phyloP scores from a whole-genome alignment of 192 early-diverging fungal species.

The Coemansia sp. region DNA sequence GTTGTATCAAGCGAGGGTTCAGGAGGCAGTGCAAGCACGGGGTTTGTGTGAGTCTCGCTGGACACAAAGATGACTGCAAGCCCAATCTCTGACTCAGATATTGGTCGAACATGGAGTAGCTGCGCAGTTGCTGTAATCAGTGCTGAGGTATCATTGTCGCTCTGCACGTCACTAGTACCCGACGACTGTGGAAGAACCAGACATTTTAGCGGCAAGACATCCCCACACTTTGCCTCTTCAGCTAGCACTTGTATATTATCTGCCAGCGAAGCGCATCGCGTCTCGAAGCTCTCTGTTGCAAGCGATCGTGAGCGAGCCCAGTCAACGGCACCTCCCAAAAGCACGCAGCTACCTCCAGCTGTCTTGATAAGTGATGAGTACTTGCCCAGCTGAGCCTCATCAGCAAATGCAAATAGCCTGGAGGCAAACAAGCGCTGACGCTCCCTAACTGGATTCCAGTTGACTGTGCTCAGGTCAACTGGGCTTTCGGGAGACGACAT shows the following conservation, averaged over 20 bases:
- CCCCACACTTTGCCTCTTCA: neutral
- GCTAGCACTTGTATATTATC: neutral
- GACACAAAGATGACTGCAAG: constrained; percentile 35
- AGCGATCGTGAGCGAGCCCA: neutral
- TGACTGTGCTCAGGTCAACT: constrained; percentile 17
- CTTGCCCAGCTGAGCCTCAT: constrained; percentile 16
- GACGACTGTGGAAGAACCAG: constrained; percentile 16
- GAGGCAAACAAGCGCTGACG: constrained; percentile 21
- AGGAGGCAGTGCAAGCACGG: neutral
- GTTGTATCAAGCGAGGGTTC: neutral
- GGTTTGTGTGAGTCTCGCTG: constrained; percentile 25
- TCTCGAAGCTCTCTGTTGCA: neutral
- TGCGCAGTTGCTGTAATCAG: constrained; percentile 12
- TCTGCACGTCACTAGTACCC: neutral
- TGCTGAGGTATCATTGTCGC: neutral
- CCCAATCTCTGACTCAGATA: constrained; percentile 43
- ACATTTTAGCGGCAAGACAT: neutral
- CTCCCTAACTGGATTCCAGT: constrained; percentile 11
- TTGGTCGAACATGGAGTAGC: constrained; percentile 10
- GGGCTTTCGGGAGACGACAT: constrained; percentile 14
- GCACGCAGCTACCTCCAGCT: constrained; percentile 11
- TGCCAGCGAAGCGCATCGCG: neutral
- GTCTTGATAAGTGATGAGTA: constrained; percentile 11
- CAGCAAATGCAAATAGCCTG: constrained; percentile 27
- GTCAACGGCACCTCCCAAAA: neutral